Evolutionary conservation across 345 rosid species (phyloP).

Genomic region (Eucalyptus pauciflora): DNA sequence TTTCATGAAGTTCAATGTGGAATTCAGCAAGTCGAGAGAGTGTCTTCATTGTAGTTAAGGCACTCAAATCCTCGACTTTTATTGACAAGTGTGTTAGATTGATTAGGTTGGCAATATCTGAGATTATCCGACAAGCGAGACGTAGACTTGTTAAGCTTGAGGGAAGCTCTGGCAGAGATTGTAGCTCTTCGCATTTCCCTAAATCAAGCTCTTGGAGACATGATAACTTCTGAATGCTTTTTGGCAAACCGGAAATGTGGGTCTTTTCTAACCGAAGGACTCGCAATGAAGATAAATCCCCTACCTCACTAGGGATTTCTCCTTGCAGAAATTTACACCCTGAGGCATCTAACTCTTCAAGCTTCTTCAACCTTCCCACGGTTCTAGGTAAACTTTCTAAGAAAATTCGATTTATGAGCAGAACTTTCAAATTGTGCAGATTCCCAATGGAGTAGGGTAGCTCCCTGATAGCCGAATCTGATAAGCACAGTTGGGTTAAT

Average conservation of each 20-base stretch:
- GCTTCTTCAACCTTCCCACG: neutral
- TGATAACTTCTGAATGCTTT: neutral
- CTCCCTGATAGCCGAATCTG: neutral
- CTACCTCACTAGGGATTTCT: neutral
- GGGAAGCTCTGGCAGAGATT: neutral
- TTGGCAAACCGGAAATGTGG: neutral
- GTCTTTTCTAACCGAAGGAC: neutral
- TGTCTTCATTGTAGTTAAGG: neutral
- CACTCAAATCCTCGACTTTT: neutral
- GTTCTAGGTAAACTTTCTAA: neutral
- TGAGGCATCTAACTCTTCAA: neutral
- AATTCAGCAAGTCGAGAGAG: neutral
- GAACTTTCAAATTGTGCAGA: neutral
- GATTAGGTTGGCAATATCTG: neutral
- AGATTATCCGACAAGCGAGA: neutral
- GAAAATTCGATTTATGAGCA: neutral
- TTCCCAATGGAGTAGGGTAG: neutral
- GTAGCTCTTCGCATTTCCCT: neutral
- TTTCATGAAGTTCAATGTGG: neutral
- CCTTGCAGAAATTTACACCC: neutral
- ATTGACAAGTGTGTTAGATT: neutral
- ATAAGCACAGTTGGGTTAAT: neutral
- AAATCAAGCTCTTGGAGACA: neutral
- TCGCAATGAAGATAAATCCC: neutral
- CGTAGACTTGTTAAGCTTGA: neutral